Evolutionary conservation across 495 filamentous ascomycete species (phyloP), one percentile per base, ranked within the genome.

Genomic region (Penicillium parvum): DNA sequence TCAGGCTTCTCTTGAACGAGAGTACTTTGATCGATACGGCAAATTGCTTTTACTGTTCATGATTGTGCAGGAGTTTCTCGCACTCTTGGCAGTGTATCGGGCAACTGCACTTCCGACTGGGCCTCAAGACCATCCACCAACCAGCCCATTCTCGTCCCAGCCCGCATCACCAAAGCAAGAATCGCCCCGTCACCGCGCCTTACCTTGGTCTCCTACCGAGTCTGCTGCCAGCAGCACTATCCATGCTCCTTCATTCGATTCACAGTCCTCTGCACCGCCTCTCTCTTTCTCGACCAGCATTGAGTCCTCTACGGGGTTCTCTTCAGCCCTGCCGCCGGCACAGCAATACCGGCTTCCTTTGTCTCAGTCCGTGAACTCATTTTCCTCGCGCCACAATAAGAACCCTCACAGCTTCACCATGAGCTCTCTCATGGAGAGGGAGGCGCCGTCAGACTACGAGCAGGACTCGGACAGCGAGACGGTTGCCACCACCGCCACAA

Each of bases 401-500:
- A 47, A 59, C 26, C 51, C 54, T 3, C 62, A 65, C 38, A 66
- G 65, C 45, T 68, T 69, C 45, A 72, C 58, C 2, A 50, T 68
- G 52, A 54, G 61, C 20, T 60, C 55, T 22, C 49, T 71, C 28
- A 66, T 59, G 40, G 52, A 44, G 16, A 54, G 57, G 16, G 65
- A 71, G 2, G 55, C 63, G 17, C 40, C 29, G 0, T 69, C 61
- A 1, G 64, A 70, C 32, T 61, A 64, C n/a, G 69, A 71, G 18
- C 57, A 49, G 29, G 69, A 73, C 33, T 73, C 69, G 3, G 69
- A 73, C 25, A 60, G 49, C 17, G 69, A 71, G 46, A 71, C 69
- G 7, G 56, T 65, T 7, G 55, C 63, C 15, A 71, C 66, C 0
- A 59, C 64, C 7, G 55, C 64, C 10, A 71, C 65, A 0, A 57